Evolutionary conservation across 805 yeast genomes (phyloP).

Genomic region (Candida sanyiensis): DNA sequence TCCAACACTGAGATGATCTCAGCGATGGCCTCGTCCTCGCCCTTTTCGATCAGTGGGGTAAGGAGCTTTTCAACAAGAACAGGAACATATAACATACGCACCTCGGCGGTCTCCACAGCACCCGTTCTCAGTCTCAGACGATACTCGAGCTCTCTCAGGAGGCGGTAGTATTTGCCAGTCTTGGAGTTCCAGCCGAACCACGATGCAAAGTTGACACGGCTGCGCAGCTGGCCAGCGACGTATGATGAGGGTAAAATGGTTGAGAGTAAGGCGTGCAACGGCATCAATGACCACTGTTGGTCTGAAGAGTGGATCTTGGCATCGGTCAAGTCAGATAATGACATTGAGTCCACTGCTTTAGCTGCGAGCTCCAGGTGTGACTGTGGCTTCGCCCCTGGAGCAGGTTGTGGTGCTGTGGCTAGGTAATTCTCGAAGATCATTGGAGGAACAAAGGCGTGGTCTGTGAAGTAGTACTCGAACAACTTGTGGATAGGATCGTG

Average conservation of each 20-base stretch:
- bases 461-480: slow-evolving; percentile 86
- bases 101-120: slow-evolving; percentile 68
- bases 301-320: slow-evolving; percentile 80
- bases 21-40: slow-evolving; percentile 53
- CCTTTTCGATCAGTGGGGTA: slow-evolving; percentile 46
- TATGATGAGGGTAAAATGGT: slow-evolving; percentile 73
- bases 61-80: slow-evolving; percentile 51
- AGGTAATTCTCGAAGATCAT: slow-evolving; percentile 95
- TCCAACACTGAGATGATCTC: slow-evolving; percentile 73
- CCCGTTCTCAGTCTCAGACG: slow-evolving; percentile 79
- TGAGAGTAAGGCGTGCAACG: slow-evolving; percentile 83
- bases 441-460: slow-evolving; percentile 88
- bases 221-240: slow-evolving; percentile 65
- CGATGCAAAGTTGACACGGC: slow-evolving; percentile 71
- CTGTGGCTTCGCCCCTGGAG: slow-evolving; percentile 26
- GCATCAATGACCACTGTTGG: slow-evolving; percentile 91
- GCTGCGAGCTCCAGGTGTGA: slow-evolving; percentile 60
- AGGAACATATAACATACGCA: slow-evolving; percentile 74
- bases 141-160: slow-evolving; percentile 82
- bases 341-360: slow-evolving; percentile 79
- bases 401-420: slow-evolving; percentile 50
- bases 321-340: slow-evolving; percentile 80
- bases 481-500: slow-evolving; percentile 65
- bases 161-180: slow-evolving; percentile 66
- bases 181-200: slow-evolving; percentile 92